These are phyloP conservation scores for Crinitomyces ghanaensis DNA, from an alignment of 805 yeast genomes.

Conservation along the genomic window DNA sequence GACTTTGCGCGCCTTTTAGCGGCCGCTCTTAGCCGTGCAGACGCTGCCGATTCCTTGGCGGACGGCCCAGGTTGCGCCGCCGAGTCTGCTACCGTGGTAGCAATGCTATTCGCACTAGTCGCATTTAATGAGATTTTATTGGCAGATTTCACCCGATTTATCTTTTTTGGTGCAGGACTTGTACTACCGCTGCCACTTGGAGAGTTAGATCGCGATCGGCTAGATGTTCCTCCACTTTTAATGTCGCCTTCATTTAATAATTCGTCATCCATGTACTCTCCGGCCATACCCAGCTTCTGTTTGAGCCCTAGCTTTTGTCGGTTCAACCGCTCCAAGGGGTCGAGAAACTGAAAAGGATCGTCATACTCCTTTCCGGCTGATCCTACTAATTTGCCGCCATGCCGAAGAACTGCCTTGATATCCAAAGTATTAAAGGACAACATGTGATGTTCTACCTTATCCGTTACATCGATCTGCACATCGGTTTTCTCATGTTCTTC, in stretches of 20 bases:
- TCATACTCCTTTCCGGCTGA: constrained; percentile 43
- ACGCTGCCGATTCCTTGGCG: constrained; percentile 36
- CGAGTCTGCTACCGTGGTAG: constrained; percentile 7
- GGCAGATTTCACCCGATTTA: not conserved
- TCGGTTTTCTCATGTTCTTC: constrained; percentile 20
- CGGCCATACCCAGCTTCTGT: constrained; percentile 33
- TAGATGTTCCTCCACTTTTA: constrained; percentile 12
- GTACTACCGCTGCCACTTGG: too few species aligned
- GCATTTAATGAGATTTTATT: constrained; percentile 8
- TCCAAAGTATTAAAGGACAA: constrained; percentile 28
- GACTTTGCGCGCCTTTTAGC: constrained; percentile 21
- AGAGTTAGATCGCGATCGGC: too few species aligned
- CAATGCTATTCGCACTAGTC: constrained; percentile 1
- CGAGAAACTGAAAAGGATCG: constrained; percentile 27
- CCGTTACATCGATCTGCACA: constrained; percentile 21
- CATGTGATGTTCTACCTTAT: constrained; percentile 21
- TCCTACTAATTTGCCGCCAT: constrained; percentile 45
- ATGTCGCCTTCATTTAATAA: constrained; percentile 24
- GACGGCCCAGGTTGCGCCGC: constrained; percentile 7
- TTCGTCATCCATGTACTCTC: constrained; percentile 29
- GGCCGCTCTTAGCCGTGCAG: constrained; percentile 83
- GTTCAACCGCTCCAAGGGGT: constrained; percentile 37
- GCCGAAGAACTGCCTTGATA: constrained; percentile 26
- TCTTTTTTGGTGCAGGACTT: too few species aligned
- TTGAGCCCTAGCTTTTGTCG: constrained; percentile 38